These are phyloP conservation scores for Acacia concinna DNA, from an alignment of 331 rosid genomes.

Conservation along the genomic window DNA sequence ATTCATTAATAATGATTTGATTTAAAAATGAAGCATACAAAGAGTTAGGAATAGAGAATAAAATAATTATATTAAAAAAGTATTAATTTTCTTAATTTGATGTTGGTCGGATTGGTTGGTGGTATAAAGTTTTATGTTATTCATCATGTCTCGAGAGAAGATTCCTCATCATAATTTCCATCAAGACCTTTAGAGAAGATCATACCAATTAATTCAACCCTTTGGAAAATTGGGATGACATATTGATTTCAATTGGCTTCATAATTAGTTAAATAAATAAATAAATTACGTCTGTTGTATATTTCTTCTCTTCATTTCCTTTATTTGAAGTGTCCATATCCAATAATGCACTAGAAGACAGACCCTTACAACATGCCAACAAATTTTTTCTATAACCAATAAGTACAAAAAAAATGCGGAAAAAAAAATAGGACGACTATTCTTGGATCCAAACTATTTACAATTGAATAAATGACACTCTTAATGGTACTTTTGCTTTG, in stretches of 20 bases:
- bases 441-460: not conserved
- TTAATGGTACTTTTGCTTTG: not conserved
- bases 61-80: conserved; percentile 18
- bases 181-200: not conserved
- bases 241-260: conserved; percentile 1
- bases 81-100: not conserved
- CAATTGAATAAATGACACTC: not conserved
- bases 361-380: not conserved
- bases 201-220: not conserved
- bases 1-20: not conserved
- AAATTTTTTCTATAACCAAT: not conserved
- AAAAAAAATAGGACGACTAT: not conserved
- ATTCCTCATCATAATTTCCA: conserved; percentile 28
- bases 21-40: not conserved
- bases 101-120: conserved; percentile 16
- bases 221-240: not conserved
- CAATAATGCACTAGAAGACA: not conserved
- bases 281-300: not conserved
- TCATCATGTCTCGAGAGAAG: conserved; percentile 15
- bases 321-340: not conserved
- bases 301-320: not conserved
- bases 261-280: not conserved
- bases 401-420: not conserved
- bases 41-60: conserved; percentile 2
- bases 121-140: not conserved